phyloP scores from a whole-genome alignment of 2,329 filamentous ascomycete species.

The Dendrostoma leiphaemia region DNA sequence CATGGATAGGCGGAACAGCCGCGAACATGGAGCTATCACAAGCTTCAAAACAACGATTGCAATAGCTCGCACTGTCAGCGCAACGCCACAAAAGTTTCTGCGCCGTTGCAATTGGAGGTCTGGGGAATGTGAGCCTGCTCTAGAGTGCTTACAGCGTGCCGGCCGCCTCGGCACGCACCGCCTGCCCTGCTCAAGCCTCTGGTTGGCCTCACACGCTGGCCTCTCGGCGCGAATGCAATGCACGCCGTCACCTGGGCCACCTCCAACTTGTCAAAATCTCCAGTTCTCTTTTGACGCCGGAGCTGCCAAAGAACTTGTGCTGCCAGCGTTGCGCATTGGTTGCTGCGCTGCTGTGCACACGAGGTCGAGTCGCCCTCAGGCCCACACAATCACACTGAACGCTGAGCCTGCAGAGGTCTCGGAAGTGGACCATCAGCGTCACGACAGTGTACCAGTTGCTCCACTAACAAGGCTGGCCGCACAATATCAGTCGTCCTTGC shows the following conservation, averaged over 20 bases:
- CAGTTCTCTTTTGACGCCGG: not conserved
- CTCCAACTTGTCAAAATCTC: not conserved
- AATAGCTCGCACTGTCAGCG: no score
- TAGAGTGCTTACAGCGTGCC: conserved; percentile 9
- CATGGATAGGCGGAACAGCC: not conserved
- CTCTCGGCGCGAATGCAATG: not conserved
- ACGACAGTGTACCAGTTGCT: no score
- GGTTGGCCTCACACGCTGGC: conserved; percentile 2
- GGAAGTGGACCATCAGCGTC: conserved; percentile 10
- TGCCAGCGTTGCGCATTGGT: conserved; percentile 1
- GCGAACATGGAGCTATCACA: not conserved
- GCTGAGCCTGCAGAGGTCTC: no score
- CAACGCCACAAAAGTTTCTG: not conserved
- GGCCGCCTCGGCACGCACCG: conserved; percentile 3
- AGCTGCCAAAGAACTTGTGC: not conserved
- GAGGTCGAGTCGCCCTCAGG: not conserved
- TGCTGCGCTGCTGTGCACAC: not conserved
- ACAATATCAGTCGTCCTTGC: conserved; percentile 3
- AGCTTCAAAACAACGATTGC: no score
- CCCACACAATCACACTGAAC: not conserved
- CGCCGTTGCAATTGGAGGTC: not conserved
- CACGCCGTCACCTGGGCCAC: conserved; percentile 4
- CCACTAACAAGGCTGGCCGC: conserved; percentile 14
- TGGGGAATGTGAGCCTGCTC: conserved; percentile 4
- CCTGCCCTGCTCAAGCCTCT: conserved; percentile 8